Conservation (phyloP, 2,329 filamentous ascomycete species). For the Sclerotinia sclerotiorum region DNA sequence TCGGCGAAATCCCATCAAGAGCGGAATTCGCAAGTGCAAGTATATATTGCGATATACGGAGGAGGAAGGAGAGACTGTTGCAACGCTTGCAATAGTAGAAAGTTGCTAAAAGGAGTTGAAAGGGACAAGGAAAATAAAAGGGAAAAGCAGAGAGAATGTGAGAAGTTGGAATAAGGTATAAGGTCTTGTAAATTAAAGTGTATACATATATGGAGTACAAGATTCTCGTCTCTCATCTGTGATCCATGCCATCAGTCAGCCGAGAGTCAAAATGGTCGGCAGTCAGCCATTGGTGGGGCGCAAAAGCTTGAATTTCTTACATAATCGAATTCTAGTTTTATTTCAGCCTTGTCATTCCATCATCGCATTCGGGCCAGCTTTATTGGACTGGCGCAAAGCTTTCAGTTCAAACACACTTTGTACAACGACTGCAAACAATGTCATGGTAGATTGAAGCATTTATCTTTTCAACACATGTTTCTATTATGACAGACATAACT, state of each 20-base stretch:
- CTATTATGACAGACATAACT: constrained; percentile 61
- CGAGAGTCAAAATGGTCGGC: background rate
- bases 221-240: background rate
- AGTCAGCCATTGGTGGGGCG: background rate
- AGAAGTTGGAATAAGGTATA: no score
- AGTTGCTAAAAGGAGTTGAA: background rate
- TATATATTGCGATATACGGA: background rate
- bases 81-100: background rate
- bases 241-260: background rate
- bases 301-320: background rate
- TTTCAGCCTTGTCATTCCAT: constrained; percentile 8
- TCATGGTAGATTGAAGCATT: background rate
- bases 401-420: background rate
- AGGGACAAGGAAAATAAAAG: background rate
- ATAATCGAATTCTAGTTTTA: background rate
- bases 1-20: background rate
- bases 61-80: background rate
- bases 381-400: background rate
- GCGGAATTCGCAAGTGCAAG: background rate
- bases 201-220: no score
- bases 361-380: background rate
- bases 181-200: background rate
- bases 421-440: background rate
- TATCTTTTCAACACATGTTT: no score
- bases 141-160: background rate